Percentiles rank a stretch among this genome's conserved stretches.
phyloP scores from a whole-genome alignment of 768 basidiomycete genomes.

The Collybia sordida region DNA sequence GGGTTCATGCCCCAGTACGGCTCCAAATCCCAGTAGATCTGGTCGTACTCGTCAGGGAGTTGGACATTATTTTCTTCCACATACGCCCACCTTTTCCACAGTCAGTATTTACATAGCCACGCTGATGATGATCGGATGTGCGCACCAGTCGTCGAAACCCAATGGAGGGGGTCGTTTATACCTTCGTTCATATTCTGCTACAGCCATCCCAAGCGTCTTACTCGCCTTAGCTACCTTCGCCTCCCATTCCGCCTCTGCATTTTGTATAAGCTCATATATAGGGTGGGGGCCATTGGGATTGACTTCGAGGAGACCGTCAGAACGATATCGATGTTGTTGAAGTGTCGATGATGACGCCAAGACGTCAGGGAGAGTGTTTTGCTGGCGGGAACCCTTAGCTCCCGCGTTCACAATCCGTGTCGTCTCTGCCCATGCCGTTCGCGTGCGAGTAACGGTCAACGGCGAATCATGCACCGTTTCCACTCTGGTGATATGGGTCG shows the following conservation, averaged over 20 bases:
- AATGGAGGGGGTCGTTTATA: constrained; percentile 76
- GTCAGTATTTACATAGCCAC: not conserved
- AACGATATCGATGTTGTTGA: constrained; percentile 31
- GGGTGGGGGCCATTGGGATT: constrained; percentile 58
- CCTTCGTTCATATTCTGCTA: constrained; percentile 71
- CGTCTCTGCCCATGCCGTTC: constrained; percentile 14
- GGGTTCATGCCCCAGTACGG: constrained; percentile 74
- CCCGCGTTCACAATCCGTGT: constrained; percentile 7
- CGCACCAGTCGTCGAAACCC: constrained; percentile 86
- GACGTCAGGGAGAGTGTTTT: not conserved
- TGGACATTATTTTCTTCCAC: constrained; percentile 3
- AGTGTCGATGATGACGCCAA: constrained; percentile 9
- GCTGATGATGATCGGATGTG: constrained; percentile 16
- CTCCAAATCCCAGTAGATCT: constrained; percentile 67
- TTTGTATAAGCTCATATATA: constrained; percentile 71
- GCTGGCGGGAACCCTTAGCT: constrained; percentile 1
- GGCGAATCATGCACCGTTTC: constrained; percentile 8
- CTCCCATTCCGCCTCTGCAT: constrained; percentile 69
- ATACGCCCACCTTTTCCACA: constrained; percentile 1
- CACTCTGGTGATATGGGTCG: constrained; percentile 12
- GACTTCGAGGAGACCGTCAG: constrained; percentile 41
- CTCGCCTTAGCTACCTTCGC: constrained; percentile 64
- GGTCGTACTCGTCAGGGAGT: constrained; percentile 72
- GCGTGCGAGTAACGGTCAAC: constrained; percentile 11
- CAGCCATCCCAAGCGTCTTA: constrained; percentile 73